Percentiles rank a stretch among this genome's conserved stretches.
These are phyloP conservation scores for Golovinomyces cichoracearum DNA, from an alignment of 2,329 filamentous ascomycete genomes.

Conservation along the genomic window DNA sequence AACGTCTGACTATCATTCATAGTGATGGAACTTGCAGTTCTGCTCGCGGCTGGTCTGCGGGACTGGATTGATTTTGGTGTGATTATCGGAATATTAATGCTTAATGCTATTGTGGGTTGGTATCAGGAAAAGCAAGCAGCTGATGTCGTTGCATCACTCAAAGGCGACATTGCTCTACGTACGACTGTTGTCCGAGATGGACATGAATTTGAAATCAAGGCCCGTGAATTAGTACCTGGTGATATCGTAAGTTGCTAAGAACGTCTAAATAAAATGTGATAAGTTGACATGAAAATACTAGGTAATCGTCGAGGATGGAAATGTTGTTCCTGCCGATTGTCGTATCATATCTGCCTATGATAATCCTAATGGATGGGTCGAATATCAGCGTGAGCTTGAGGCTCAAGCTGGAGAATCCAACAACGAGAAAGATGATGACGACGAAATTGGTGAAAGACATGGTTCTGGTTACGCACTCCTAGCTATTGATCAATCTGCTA, in stretches of 20 bases:
- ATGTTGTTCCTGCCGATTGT: constrained; percentile 42
- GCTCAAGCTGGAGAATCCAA: constrained; percentile 32
- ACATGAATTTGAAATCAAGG: constrained; percentile 40
- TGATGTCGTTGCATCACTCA: constrained; percentile 47
- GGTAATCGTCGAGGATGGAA: constrained; percentile 46
- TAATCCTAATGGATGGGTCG: constrained; percentile 37
- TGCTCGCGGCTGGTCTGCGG: constrained; percentile 45
- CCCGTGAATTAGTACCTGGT: constrained; percentile 48
- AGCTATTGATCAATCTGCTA: constrained; percentile 54
- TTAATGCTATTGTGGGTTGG: constrained; percentile 55
- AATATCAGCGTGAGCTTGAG: constrained; percentile 39
- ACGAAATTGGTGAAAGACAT: constrained; percentile 30
- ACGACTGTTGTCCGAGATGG: constrained; percentile 42
- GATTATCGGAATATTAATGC: constrained; percentile 47
- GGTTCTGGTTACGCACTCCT: constrained; percentile 34
- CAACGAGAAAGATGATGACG: constrained; percentile 28
- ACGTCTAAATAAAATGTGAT: background rate
- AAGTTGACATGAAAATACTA: constrained; percentile 11
- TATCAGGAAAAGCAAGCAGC: constrained; percentile 62
- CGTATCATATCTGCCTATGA: constrained; percentile 50
- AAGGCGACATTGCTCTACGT: constrained; percentile 58
- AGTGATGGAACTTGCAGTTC: constrained; percentile 56
- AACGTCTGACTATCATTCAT: constrained; percentile 1
- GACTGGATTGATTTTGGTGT: constrained; percentile 59
- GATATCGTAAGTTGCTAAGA: constrained; percentile 33